Evolutionary conservation across 129 eudicot species (phyloP), one percentile per base, ranked within the genome.

Genomic region (Cynara cardunculus): DNA sequence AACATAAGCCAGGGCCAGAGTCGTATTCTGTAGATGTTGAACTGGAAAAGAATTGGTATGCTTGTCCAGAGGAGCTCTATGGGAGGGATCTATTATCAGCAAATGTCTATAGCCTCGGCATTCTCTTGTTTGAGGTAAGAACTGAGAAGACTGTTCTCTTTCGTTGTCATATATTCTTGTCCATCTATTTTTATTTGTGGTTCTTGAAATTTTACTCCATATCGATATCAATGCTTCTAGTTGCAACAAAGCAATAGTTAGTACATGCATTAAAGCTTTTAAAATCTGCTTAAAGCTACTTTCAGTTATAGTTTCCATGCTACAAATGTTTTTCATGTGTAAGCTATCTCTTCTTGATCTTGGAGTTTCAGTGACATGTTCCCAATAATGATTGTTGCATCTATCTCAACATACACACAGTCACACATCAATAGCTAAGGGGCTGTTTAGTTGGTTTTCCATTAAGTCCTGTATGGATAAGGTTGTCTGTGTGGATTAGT

Each of bases 51-150:
- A 84, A 59, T 21, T 90, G 94, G 94, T 90, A 90, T 81, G 61
- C 87, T 31, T 66, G 88, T 88, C 94, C 90, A 1, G 85, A 86
- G 82, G 81, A 71, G 80, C 76, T 79, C 71, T 61, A 21, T n/a
- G 74, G 69, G 6, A 11, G 44, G 26, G 73, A 83, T 31, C 72
- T 44, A 9, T 76, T 81, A 19, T 85, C 92, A 70, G 82, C 87
- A 3, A 88, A 90, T 82, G 80, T 88, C 71, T 90, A 86, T 35
- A 53, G 80, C 53, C 86, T 88, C 79, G 92, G 87, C 37, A 68
- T 90, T 71, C 87, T 90, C 61, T 82, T 88, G 71, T 90, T 90
- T 82, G 92, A 90, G 94, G 94, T 89, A 7, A 35, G 81, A 27
- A 71, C 22, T 5, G 7, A 49, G 21, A 49, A 49, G 8, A 16